Conservation (phyloP, 2,329 filamentous ascomycete genomes). For the Podosphaera fusca region DNA sequence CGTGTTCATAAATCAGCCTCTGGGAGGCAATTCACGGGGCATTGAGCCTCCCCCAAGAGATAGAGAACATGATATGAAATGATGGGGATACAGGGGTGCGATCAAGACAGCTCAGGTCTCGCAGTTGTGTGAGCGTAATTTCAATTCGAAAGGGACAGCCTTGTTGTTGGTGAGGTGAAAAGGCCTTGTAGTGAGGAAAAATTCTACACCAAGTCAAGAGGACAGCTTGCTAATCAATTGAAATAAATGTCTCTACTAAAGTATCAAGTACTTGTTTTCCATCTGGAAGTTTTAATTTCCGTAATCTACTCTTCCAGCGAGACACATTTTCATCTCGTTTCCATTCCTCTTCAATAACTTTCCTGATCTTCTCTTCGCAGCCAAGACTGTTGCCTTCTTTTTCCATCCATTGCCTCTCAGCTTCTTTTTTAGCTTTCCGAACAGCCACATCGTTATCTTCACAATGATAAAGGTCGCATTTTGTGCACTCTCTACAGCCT, state of each 20-base stretch:
- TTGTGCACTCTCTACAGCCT: slow-evolving; percentile 56
- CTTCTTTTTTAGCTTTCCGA: slow-evolving; percentile 43
- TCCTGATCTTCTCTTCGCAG: slow-evolving; percentile 31
- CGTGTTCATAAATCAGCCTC: too few species aligned
- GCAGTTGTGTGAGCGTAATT: too few species aligned
- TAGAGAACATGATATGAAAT: too few species aligned
- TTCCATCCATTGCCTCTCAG: slow-evolving; percentile 47
- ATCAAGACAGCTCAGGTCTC: too few species aligned
- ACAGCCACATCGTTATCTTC: slow-evolving; percentile 52
- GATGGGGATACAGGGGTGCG: too few species aligned
- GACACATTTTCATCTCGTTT: slow-evolving; percentile 7
- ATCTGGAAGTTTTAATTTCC: slow-evolving; percentile 11
- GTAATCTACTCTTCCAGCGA: slow-evolving; percentile 9
- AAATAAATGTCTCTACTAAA: slow-evolving; percentile 13
- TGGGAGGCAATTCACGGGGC: too few species aligned
- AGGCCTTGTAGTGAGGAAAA: too few species aligned
- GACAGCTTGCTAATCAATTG: neutral
- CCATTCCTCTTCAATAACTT: slow-evolving; percentile 29
- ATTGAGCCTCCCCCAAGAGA: too few species aligned
- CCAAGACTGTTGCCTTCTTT: slow-evolving; percentile 35
- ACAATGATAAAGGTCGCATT: slow-evolving; percentile 50
- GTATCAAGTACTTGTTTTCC: slow-evolving; percentile 14
- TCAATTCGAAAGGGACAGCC: too few species aligned
- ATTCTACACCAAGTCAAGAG: too few species aligned
- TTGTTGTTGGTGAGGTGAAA: too few species aligned